Conservation (phyloP, 2,329 filamentous ascomycete genomes). For the Colletotrichum tabaci region DNA sequence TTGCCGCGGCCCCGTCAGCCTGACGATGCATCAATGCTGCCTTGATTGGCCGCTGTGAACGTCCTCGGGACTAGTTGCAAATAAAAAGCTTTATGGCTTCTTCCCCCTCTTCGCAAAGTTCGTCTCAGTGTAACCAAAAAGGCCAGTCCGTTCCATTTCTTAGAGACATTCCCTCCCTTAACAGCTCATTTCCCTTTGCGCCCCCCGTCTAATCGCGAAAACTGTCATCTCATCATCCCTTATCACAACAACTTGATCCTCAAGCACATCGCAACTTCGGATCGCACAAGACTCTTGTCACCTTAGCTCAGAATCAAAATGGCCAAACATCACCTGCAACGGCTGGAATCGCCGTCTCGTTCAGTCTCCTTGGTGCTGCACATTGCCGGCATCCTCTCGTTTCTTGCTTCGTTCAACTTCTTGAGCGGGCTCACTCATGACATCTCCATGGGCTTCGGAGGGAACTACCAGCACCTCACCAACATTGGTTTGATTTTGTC, state of each 20-base stretch:
- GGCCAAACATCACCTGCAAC: slow-evolving; percentile 74
- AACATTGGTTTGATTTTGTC: slow-evolving; percentile 79
- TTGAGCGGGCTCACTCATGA: slow-evolving; percentile 64
- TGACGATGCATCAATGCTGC: slow-evolving; percentile 22
- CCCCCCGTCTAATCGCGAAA: slow-evolving; percentile 5
- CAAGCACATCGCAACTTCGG: slow-evolving; percentile 17
- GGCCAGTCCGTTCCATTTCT: slow-evolving; percentile 20
- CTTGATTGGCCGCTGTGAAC: slow-evolving; percentile 30
- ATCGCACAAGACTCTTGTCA: slow-evolving; percentile 4
- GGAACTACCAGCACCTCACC: slow-evolving; percentile 81
- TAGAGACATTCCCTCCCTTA: slow-evolving; percentile 36
- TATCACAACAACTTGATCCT: slow-evolving; percentile 3
- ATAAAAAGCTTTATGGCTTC: slow-evolving; percentile 10
- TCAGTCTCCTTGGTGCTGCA: slow-evolving; percentile 76
- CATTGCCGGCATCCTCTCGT: slow-evolving; percentile 66
- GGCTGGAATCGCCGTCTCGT: slow-evolving; percentile 75
- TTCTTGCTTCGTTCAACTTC: slow-evolving; percentile 68
- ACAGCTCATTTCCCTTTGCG: neutral
- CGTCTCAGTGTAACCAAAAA: slow-evolving; percentile 29
- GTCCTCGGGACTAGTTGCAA: neutral
- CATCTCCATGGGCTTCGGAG: slow-evolving; percentile 73
- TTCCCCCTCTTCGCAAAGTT: slow-evolving; percentile 12
- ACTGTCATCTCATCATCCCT: slow-evolving; percentile 30
- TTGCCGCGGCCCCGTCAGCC: slow-evolving; percentile 31
- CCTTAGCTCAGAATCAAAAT: slow-evolving; percentile 48